These are phyloP conservation scores for Arctium minus DNA, from an alignment of 129 eudicot species.

Conservation along the genomic window DNA sequence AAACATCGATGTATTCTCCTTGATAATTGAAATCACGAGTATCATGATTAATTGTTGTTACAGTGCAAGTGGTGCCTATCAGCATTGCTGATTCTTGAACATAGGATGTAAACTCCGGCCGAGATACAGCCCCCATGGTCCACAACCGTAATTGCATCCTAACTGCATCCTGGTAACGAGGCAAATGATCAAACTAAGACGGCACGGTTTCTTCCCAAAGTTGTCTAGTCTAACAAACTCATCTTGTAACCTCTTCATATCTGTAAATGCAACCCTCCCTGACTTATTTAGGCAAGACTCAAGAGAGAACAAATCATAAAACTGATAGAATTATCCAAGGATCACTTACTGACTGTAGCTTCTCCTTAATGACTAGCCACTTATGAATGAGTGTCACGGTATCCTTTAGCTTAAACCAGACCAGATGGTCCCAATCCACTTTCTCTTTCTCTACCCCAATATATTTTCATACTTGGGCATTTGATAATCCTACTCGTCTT, in stretches of 20 bases:
- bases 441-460: neutral
- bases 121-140: no score
- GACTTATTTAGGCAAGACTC: neutral
- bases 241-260: neutral
- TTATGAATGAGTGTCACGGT: neutral
- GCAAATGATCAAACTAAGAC: no score
- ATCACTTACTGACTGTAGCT: neutral
- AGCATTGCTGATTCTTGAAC: no score
- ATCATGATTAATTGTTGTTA: no score
- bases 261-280: neutral
- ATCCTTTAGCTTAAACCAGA: no score
- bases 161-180: no score
- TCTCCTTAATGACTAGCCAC: neutral
- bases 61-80: no score
- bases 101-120: no score
- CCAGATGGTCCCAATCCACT: no score
- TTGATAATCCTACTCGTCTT: neutral
- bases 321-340: neutral
- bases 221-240: neutral
- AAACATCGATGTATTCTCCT: no score
- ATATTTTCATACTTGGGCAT: neutral
- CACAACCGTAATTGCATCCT: no score
- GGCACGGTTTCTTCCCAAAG: neutral
- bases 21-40: no score
- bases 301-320: neutral